These are phyloP conservation scores for Pichia nanzhaoensis DNA, from an alignment of 805 yeast species.

Conservation along the genomic window DNA sequence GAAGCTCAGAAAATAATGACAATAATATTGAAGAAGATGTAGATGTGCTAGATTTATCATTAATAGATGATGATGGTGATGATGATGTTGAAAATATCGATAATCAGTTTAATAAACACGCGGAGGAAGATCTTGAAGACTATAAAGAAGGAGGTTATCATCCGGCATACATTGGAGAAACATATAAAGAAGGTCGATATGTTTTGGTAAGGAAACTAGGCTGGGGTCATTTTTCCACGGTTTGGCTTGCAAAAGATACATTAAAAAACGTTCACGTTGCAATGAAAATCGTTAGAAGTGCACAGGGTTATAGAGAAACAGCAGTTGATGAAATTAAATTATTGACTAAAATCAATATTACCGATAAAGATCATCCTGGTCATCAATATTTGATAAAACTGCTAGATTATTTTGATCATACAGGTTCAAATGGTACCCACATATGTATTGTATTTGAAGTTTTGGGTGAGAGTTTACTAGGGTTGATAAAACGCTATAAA, in stretches of 20 bases:
- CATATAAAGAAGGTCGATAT: constrained; percentile 64
- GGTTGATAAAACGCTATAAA: constrained; percentile 69
- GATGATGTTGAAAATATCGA: constrained; percentile 29
- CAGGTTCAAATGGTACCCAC: constrained; percentile 89
- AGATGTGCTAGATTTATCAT: constrained; percentile 9
- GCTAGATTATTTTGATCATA: constrained; percentile 76
- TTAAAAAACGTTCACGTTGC: constrained; percentile 72
- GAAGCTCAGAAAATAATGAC: not conserved
- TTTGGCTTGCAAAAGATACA: constrained; percentile 75
- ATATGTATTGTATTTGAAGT: constrained; percentile 97
- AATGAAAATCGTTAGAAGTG: constrained; percentile 87
- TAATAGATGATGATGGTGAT: constrained; percentile 27
- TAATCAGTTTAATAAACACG: constrained; percentile 32
- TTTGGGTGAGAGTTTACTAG: constrained; percentile 85
- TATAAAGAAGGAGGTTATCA: constrained; percentile 94
- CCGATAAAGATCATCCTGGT: constrained; percentile 68
- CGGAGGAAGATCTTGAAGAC: constrained; percentile 83
- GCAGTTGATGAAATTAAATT: constrained; percentile 90
- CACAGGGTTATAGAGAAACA: constrained; percentile 85
- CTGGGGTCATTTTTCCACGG: constrained; percentile 98
- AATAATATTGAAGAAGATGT: constrained; percentile 2
- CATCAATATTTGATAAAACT: constrained; percentile 74
- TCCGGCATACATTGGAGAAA: constrained; percentile 86
- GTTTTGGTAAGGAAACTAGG: constrained; percentile 84
- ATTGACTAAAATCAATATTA: constrained; percentile 56